phyloP scores from a whole-genome alignment of 805 yeast species.

The Wickerhamomyces sydowiorum region DNA sequence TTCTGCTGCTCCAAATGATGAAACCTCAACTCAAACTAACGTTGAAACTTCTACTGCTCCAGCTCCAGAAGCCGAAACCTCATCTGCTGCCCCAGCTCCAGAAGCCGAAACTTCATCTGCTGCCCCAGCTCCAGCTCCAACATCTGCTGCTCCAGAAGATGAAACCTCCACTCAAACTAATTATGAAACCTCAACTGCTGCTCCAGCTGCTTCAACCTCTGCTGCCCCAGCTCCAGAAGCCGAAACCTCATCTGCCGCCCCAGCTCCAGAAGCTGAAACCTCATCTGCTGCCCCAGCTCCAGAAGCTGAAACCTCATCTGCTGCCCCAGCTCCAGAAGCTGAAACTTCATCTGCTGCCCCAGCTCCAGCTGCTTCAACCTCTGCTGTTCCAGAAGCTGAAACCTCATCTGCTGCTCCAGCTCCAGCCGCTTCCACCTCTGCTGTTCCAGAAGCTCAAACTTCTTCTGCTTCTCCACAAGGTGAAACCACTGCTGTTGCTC shows the following conservation, averaged over 20 bases:
- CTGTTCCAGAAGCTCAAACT: background rate
- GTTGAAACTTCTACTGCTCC: background rate
- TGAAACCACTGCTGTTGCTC: background rate
- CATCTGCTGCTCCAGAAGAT: background rate
- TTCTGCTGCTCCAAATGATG: background rate
- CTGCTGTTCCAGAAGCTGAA: background rate
- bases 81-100: background rate
- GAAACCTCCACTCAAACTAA: too few species aligned
- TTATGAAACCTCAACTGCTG: too few species aligned
- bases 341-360: slow-evolving; percentile 1
- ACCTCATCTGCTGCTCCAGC: background rate
- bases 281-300: slow-evolving; percentile 1
- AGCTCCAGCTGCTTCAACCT: background rate
- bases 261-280: too few species aligned
- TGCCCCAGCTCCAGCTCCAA: background rate
- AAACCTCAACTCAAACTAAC: slow-evolving; percentile 2
- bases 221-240: background rate
- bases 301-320: too few species aligned
- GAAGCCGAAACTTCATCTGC: background rate
- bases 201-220: background rate
- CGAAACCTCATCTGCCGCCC: background rate
- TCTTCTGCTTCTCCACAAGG: background rate
- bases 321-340: background rate
- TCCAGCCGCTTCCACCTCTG: background rate
- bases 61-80: background rate